Base-by-base conservation (phyloP, 805 yeast species). In the Grigorovia transvaalensis region DNA sequence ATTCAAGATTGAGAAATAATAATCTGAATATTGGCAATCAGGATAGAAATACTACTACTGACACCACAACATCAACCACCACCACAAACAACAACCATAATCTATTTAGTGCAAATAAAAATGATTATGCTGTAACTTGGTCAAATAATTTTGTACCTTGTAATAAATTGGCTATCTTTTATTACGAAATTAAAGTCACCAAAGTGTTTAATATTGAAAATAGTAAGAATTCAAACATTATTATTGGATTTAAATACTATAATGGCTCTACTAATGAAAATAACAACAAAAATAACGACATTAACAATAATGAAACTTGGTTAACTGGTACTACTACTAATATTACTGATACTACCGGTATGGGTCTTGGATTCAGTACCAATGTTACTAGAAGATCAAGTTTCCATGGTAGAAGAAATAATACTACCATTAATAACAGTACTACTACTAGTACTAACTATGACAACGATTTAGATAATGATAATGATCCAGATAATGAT, bases 111-210 rank as follows among this genome's bases (percentile, higher is more conserved):
- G 54, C 49, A 15, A 55, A 54, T 35, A 59, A 63, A 47, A 53
- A 51, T 43, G 65, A 63, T 19, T 66, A 56, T 53, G 64, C 63
- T 2, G 54, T 56, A 1, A 63, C 67, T 2, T 59, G 61, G 61
- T 63, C 69, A 11, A 63, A 66, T 49, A 57, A 58, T 41, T 50
- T 55, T 8, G n/a, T 65, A 18, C 58, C 60, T n/a, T 51, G 55
- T 13, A 49, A 54, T 18, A 56, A 56, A 19, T 35, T 65, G 6
- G 65, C 63, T 0, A 54, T 66, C 13, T 66, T 59, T 47, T 66
- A 66, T 50, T 66, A 58, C 49, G 70, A 66, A 50, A 53, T 65
- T 8, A 56, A 59, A 51, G 54, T 66, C 1, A 50, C 60, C 9
- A 55, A 56, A 20, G 65, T 62, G 2, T 59, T 63, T 15, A 59